Conservation (phyloP, 1,139 yeast species). For the Taphrina betulina region DNA sequence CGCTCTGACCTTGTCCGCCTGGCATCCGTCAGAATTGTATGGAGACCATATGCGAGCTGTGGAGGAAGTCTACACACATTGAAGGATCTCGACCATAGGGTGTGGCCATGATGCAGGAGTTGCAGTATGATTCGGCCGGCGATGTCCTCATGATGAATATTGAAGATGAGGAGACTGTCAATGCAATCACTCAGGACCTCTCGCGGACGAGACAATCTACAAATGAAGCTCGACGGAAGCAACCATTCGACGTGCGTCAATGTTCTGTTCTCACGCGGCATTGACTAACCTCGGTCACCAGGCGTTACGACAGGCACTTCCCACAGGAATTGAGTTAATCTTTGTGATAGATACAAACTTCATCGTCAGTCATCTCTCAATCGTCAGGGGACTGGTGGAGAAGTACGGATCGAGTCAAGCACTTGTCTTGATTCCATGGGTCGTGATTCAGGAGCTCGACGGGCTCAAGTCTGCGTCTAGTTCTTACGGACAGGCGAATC, state of each 20-base stretch:
- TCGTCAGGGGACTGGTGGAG: slow-evolving; percentile 54
- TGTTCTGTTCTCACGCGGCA: no score
- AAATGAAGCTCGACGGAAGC: background rate
- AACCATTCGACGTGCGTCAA: slow-evolving; percentile 7
- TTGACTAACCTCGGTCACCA: no score
- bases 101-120: no score
- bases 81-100: no score
- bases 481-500: slow-evolving; percentile 16
- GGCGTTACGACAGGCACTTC: slow-evolving; percentile 4
- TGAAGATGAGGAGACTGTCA: slow-evolving; percentile 23
- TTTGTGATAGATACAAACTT: slow-evolving; percentile 79
- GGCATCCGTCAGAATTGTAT: no score
- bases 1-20: no score
- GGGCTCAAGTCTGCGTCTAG: slow-evolving; percentile 55
- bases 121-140: no score
- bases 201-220: background rate
- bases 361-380: slow-evolving; percentile 60
- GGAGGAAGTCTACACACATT: no score
- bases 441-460: slow-evolving; percentile 74
- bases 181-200: slow-evolving; percentile 8
- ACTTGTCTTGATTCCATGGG: slow-evolving; percentile 62
- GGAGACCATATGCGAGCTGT: no score
- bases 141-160: slow-evolving; percentile 34
- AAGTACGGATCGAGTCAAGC: slow-evolving; percentile 51
- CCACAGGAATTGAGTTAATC: slow-evolving; percentile 38